Evolutionary conservation across 306 rosid species (phyloP).

Genomic region (Castanospermum australe): DNA sequence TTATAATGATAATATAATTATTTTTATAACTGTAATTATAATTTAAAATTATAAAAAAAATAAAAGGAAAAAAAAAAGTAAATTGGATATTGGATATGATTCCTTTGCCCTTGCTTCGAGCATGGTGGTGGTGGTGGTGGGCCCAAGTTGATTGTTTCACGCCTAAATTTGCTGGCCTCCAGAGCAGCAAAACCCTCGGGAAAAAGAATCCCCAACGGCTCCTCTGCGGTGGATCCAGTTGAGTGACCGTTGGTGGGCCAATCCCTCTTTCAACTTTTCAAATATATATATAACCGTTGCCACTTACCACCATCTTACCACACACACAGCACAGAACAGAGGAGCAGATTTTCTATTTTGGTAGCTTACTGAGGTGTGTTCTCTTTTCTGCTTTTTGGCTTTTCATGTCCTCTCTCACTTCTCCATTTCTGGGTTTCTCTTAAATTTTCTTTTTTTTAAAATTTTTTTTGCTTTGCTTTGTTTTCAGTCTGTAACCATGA

Average conservation of each 20-base stretch:
- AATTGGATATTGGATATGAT: too few relatives aligned
- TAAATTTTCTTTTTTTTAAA: not conserved
- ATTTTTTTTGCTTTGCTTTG: not conserved
- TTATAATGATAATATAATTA: too few relatives aligned
- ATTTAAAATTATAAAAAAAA: not conserved
- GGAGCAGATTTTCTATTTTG: not conserved
- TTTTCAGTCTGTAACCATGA: constrained; percentile 26
- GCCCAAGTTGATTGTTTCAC: not conserved
- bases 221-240: constrained; percentile 36
- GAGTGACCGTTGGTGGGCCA: constrained; percentile 42
- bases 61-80: not conserved
- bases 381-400: not conserved
- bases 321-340: not conserved
- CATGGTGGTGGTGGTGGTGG: constrained; percentile 9
- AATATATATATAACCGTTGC: not conserved
- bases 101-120: not conserved
- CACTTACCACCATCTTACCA: not conserved
- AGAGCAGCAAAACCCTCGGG: constrained; percentile 28
- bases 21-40: too few relatives aligned
- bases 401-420: not conserved
- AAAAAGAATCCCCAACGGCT: constrained; percentile 45
- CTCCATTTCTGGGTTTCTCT: constrained; percentile 4
- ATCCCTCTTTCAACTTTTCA: not conserved
- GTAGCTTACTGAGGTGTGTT: not conserved
- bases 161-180: constrained; percentile 29